Base-by-base conservation (phyloP, 78 protist species). In the Creolimax fragrantissima region DNA sequence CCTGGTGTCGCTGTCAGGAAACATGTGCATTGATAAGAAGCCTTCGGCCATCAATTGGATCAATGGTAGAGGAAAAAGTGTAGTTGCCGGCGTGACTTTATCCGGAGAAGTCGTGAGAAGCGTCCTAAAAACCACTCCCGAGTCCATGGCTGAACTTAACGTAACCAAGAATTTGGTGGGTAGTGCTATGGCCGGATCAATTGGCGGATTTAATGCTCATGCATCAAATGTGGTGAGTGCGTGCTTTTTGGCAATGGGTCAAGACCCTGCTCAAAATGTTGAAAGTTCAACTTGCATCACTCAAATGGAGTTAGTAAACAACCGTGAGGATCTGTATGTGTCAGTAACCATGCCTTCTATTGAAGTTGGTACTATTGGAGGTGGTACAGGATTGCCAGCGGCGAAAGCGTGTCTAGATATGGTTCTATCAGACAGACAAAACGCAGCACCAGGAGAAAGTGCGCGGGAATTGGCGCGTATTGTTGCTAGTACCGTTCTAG, bases 301-400 rank as follows among this genome's bases (percentile, higher is more conserved):
- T 24, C 92, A 88, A 24, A 92, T 97, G 95, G 98, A 97, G 85
- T 11, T 37, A 74, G 35, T 3, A 83, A 74, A 35, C 41, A 93
- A 89, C 5, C 94, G 89, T 39, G 93, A 94, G n/a, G 94, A 93
- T 43, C 90, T 97, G 81, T 91, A 66, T 85, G 74, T 96, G 6
- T 94, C 98, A 41, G 93, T 89, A 43, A 97, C 99, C 17, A 95
- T 98, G 99, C 99, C 99, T 2, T 95, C 97, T 3, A 45, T 98
- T 6, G 99, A 98, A 83, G 98, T 98, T 32, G 99, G 99, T 42
- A 96, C 98, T 5, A 96, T 98, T 41, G 99, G 99, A 41, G 99
- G 99, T 35, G 99, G 99, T 24, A 98, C 99, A 0, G 5, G 24
- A 2, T 95, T 98, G 5, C 94, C 95, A 2, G 96, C 97, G 3